A percentile compares a stretch with the other conserved stretches of the same genome.
phyloP scores from a whole-genome alignment of 306 rosid species.

The Nissolia schottii region DNA sequence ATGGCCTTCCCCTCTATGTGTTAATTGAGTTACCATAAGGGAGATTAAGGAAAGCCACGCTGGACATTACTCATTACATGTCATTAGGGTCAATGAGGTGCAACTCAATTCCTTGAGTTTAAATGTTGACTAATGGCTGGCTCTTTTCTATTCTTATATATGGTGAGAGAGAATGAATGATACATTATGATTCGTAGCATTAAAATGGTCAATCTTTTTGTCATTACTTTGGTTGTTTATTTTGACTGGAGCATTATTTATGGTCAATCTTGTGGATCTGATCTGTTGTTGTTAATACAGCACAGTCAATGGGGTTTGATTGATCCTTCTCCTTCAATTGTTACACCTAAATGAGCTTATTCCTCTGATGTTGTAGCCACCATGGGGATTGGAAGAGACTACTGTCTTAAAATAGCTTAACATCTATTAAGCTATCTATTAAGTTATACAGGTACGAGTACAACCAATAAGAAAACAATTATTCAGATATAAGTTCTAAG shows the following conservation, averaged over 20 bases:
- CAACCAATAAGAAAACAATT: background rate
- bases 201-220: no score
- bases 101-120: background rate
- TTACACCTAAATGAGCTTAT: background rate
- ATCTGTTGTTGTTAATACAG: background rate
- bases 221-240: no score
- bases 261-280: background rate
- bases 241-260: no score
- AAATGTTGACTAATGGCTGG: background rate
- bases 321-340: background rate
- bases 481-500: background rate
- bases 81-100: background rate
- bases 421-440: no score
- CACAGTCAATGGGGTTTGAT: background rate
- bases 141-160: no score
- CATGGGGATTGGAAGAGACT: background rate
- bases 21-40: background rate
- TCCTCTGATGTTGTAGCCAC: background rate
- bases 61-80: conserved; percentile 1
- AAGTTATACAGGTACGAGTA: background rate
- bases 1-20: background rate
- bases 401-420: background rate
- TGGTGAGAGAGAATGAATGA: no score
- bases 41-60: background rate
- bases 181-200: no score